A percentile compares a stretch with the other conserved stretches of the same genome.
These are phyloP conservation scores for Phyllosticta citrichinensis DNA, from an alignment of 2,329 filamentous ascomycete genomes.

Conservation along the genomic window DNA sequence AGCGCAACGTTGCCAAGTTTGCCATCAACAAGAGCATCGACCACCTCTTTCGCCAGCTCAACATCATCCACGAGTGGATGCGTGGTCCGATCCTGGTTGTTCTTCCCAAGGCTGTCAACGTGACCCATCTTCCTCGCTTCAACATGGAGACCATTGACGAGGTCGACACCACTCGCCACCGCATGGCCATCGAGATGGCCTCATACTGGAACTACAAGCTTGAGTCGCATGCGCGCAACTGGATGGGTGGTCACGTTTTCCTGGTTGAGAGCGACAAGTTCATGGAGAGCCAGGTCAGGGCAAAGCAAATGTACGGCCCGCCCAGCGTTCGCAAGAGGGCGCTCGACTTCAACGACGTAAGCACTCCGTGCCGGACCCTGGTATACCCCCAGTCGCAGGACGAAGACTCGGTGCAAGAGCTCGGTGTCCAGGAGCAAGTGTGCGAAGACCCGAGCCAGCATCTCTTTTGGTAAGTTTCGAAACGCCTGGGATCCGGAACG, in stretches of 20 bases:
- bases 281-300: conserved; percentile 24
- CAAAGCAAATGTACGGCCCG: conserved; percentile 21
- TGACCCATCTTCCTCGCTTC: conserved; percentile 27
- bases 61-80: conserved; percentile 23
- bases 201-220: conserved; percentile 27
- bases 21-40: conserved; percentile 26
- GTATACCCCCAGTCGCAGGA: conserved; percentile 7
- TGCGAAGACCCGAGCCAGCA: conserved; percentile 23
- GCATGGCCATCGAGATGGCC: conserved; percentile 24
- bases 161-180: conserved; percentile 21
- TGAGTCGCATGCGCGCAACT: conserved; percentile 19
- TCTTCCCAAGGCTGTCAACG: conserved; percentile 24
- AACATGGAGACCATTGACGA: conserved; percentile 13
- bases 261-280: conserved; percentile 25
- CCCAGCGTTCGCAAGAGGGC: conserved; percentile 21
- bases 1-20: conserved; percentile 19
- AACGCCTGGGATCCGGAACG: neutral
- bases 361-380: conserved; percentile 22
- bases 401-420: conserved; percentile 12
- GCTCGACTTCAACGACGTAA: conserved; percentile 25
- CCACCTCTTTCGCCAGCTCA: conserved; percentile 24
- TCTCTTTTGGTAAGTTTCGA: conserved; percentile 24
- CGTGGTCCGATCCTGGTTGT: conserved; percentile 18
- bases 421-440: conserved; percentile 6
- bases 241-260: conserved; percentile 23